Evolutionary conservation across 2,329 filamentous ascomycete genomes (phyloP), one percentile per base, ranked within the genome.

Genomic region (Clonostachys solani): DNA sequence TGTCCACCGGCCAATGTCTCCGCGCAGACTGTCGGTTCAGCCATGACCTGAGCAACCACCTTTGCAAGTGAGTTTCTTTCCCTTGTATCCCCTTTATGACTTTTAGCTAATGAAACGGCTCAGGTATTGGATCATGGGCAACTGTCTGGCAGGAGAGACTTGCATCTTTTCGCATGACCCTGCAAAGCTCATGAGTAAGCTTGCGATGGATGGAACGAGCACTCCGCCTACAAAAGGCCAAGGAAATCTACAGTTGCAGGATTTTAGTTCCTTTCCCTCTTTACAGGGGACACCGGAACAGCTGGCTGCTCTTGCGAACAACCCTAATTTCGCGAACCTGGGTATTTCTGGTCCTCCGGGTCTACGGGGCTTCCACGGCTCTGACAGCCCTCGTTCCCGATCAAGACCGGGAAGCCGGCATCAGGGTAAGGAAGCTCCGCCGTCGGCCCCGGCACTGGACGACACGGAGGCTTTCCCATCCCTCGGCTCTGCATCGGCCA

Each of bases 151-250:
- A 17, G 92, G 94, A 35, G 86, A 91, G 48, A 92, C 90, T 4
- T 99, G 94, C 66, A 89, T 96, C 50, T 99, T 99, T 71, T 97
- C 92, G 13, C 94, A 99, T 66, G 94, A 99, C 57, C 94, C 94
- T 3, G 83, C 91, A 2, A 82, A 90, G 55, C 78, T 96, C 13
- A 83, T 96, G 69, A 90, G 86, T 59, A 88, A 88, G 56, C 78
- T 99, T 52, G 83, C 78, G 33, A 69, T 96, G 13, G 86, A 89
- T 52, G 88, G 83, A 42, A 73, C 80, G 49, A 75, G 75, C 56
- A 85, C 84, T 37, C 80, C 84, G 46, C 81, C 86, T n/a, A 64
- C 75, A 49, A 76, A 80, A 49, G 68, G 74, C n/a, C 77, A 84
- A 42, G 80, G 81, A 5, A 83, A 80, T 51, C 83, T 95, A 51